Percentiles rank a stretch among this genome's conserved stretches.
phyloP scores from a whole-genome alignment of 106 monocot genomes.

The Cymbidium sinense region DNA sequence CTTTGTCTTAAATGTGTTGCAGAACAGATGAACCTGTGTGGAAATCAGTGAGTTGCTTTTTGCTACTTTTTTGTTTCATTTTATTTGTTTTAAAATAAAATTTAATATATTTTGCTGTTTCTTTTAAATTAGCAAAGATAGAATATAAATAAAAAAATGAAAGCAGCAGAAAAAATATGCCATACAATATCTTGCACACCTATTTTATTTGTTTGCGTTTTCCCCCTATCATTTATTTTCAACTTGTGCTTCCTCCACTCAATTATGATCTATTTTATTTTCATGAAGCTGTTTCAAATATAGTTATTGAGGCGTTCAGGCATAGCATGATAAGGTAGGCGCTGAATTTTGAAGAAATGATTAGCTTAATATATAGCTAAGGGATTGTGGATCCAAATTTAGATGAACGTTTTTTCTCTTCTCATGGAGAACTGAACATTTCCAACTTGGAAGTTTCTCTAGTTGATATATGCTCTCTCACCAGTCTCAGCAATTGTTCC shows the following conservation, averaged over 20 bases:
- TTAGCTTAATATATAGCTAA: neutral
- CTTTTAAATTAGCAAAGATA: neutral
- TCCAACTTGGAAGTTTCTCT: neutral
- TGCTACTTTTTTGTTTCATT: neutral
- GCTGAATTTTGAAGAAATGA: neutral
- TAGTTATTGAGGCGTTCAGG: neutral
- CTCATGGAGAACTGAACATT: neutral
- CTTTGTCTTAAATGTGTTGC: constrained; percentile 16
- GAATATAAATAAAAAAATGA: neutral
- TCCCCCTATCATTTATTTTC: neutral
- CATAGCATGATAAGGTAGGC: neutral
- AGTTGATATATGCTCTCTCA: neutral
- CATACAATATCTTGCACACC: neutral
- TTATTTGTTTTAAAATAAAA: neutral
- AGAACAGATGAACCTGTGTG: constrained; percentile 77
- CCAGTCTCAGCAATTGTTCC: neutral
- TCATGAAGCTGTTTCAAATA: neutral
- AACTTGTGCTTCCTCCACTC: neutral
- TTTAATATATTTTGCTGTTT: neutral
- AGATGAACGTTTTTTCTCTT: neutral
- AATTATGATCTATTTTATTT: neutral
- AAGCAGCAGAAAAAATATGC: neutral
- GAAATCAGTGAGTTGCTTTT: constrained; percentile 77
- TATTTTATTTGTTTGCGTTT: neutral
- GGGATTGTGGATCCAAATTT: neutral